Conservation (phyloP, 2,329 filamentous ascomycete species). For the Fusarium sp. region DNA sequence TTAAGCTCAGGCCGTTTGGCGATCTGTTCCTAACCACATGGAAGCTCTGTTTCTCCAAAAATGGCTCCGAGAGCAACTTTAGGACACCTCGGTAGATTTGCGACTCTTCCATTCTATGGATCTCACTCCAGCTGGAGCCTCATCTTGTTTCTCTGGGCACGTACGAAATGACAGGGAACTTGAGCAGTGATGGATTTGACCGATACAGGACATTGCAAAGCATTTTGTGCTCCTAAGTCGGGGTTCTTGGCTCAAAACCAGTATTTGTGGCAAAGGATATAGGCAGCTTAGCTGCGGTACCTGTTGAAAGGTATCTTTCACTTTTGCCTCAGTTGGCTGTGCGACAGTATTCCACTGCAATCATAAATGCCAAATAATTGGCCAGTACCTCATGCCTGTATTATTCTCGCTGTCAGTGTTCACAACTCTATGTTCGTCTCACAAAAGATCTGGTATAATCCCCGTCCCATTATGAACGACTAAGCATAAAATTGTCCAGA, state of each 20-base stretch:
- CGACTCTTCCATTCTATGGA: no score
- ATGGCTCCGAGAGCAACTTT: no score
- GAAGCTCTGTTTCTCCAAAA: no score
- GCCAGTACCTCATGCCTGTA: neutral
- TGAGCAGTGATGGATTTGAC: neutral
- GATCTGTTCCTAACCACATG: no score
- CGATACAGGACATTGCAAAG: neutral
- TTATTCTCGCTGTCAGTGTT: neutral
- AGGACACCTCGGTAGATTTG: no score
- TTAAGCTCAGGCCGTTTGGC: no score
- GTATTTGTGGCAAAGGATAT: no score
- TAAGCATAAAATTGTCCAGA: neutral
- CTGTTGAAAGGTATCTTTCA: no score
- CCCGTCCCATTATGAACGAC: rapidly evolving
- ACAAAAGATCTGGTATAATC: neutral
- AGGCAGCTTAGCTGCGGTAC: no score
- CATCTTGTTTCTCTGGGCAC: neutral
- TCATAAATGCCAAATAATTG: neutral
- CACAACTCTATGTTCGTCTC: neutral
- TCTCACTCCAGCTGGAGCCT: neutral
- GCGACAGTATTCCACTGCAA: neutral
- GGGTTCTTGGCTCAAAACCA: neutral
- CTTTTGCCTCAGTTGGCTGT: no score
- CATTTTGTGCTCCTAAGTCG: neutral
- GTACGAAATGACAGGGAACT: neutral